Evolutionary conservation across 768 basidiomycete species (phyloP), one percentile per base, ranked within the genome.

Genomic region (Solioccasus polychromus): DNA sequence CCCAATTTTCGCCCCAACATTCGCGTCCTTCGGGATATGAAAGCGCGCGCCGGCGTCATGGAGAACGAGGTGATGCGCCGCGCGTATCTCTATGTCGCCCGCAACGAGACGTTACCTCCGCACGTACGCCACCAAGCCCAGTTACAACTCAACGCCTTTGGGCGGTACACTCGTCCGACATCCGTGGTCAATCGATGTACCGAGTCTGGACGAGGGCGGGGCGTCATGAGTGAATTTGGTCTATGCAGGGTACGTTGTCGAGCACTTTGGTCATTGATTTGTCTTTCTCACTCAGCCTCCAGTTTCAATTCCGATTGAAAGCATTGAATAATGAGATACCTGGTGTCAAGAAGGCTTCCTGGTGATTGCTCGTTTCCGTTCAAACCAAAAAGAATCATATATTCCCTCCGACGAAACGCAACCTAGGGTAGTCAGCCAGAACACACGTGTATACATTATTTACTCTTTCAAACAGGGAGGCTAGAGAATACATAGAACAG

Each of bases 91-190:
- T 92, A 83, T 68, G 88, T 97, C 54, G 92, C 94, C 19, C 80
- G 95, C 48, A 97, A 98, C 69, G 83, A 89, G 62, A 80, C 85
- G 2, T 70, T 97, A n/a, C 84, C 92, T 14, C 75, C 90, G 3
- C 84, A 89, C 61, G 79, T 97, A 37, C 88, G 95, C 45, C 89
- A 93, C 64, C 89, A 93, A 54, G 95, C 95, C 14, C 93, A 96
- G 66, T 71, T 98, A 50, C 92, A 96, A 60, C 74, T 96, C 39
- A 95, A 95, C 68, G 82, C 84, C 5, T 90, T 96, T 57, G 83
- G 79, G 39, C 77, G 80, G 20, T 85, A 91, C 63, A 85, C 89
- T 1, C 82, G 89, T 30, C 87, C 90, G n/a, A 83, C 83, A 12
- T 83, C 82, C 2, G 88, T 96, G 25, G 93, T 91, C 72, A 92